Evolutionary conservation across 2,329 filamentous ascomycete genomes (phyloP).

Genomic region (Scortechinia acanthostroma): DNA sequence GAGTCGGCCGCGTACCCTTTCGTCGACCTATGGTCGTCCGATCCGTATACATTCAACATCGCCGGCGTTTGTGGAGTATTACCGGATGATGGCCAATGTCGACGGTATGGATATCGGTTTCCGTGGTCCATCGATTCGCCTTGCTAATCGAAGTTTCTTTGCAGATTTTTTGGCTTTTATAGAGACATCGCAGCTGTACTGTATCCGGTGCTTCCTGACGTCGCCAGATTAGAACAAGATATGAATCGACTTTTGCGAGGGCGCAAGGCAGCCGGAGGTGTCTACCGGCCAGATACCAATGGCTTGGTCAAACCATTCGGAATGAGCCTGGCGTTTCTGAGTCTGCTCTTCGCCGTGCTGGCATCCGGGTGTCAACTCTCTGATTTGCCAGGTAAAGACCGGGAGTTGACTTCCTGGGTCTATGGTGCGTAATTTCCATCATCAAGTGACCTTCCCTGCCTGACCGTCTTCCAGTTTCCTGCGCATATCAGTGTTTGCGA

Average conservation of each 20-base stretch:
- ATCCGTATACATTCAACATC: conserved; percentile 1
- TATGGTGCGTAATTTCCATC: neutral
- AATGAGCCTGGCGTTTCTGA: neutral
- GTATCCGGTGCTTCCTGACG: neutral
- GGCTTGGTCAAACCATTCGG: neutral
- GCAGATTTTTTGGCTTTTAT: neutral
- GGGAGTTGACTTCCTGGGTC: conserved; percentile 2
- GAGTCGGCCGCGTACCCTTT: neutral
- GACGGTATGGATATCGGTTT: neutral
- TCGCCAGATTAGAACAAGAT: neutral
- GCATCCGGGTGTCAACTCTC: conserved; percentile 1
- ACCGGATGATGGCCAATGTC: neutral
- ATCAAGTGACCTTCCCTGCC: neutral
- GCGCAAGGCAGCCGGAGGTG: neutral
- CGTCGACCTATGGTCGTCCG: neutral
- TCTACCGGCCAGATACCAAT: neutral
- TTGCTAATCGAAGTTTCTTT: neutral
- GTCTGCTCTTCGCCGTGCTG: neutral
- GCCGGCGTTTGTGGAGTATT: neutral
- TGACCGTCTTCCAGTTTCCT: neutral
- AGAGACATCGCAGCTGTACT: neutral
- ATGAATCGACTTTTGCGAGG: neutral
- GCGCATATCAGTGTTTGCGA: conserved; percentile 1
- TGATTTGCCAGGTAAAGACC: neutral
- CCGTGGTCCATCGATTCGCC: conserved; percentile 4